These are phyloP conservation scores for Acarospora socialis DNA, from an alignment of 2,329 filamentous ascomycete species.

Conservation along the genomic window DNA sequence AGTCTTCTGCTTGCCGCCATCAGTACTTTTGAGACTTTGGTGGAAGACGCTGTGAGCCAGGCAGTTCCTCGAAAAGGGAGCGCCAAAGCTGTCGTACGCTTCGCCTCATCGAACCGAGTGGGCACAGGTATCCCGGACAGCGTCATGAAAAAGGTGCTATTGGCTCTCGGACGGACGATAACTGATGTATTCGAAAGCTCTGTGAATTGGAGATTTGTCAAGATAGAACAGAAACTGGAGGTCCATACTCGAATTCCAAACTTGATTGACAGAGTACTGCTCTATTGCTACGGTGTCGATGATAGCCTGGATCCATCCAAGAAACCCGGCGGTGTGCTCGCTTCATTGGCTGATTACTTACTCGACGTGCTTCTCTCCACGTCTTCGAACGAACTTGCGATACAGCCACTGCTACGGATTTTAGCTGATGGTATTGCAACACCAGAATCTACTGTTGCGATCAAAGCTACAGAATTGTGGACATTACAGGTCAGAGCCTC, in stretches of 20 bases:
- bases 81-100: conserved; percentile 35
- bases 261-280: conserved; percentile 57
- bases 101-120: conserved; percentile 32
- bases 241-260: conserved; percentile 55
- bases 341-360: conserved; percentile 60
- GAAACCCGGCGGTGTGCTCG: conserved; percentile 49
- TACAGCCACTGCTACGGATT: conserved; percentile 61
- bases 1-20: conserved; percentile 63
- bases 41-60: conserved; percentile 60
- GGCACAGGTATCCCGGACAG: conserved; percentile 67
- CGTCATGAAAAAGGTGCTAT: conserved; percentile 54
- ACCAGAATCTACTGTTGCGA: conserved; percentile 48
- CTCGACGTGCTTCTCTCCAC: conserved; percentile 61
- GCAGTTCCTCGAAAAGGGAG: conserved; percentile 51
- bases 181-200: conserved; percentile 79
- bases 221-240: conserved; percentile 50
- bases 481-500: conserved; percentile 50
- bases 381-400: conserved; percentile 54
- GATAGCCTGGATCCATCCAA: conserved; percentile 34
- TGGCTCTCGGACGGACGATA: conserved; percentile 59
- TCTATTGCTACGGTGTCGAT: conserved; percentile 62
- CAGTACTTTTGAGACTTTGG: conserved; percentile 56
- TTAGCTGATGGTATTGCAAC: conserved; percentile 48
- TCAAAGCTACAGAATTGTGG: conserved; percentile 39
- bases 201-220: conserved; percentile 68